A percentile compares a stretch with the other conserved stretches of the same genome.
These are phyloP conservation scores for Dipteronia dyeriana DNA, from an alignment of 345 rosid species.

Conservation along the genomic window DNA sequence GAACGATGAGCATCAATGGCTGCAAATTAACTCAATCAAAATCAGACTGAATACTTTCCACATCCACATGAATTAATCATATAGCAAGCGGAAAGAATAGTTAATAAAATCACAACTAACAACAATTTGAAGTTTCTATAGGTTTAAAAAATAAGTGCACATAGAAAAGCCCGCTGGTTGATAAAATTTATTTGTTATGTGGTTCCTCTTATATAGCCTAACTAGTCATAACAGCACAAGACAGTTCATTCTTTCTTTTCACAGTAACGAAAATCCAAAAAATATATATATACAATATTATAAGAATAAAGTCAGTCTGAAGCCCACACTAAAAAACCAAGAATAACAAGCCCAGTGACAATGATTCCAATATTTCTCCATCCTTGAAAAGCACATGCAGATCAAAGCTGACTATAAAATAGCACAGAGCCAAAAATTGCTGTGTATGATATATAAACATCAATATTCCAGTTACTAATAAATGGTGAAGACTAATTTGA, in stretches of 20 bases:
- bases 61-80: neutral
- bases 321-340: neutral
- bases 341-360: neutral
- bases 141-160: neutral
- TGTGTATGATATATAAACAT: neutral
- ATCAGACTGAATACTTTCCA: conserved; percentile 17
- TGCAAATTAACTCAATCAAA: conserved; percentile 43
- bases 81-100: neutral
- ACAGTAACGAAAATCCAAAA: neutral
- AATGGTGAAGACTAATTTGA: neutral
- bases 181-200: neutral
- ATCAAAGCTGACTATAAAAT: conserved; percentile 4
- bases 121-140: conserved; percentile 3
- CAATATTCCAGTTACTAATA: neutral
- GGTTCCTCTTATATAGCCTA: conserved; percentile 4
- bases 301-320: neutral
- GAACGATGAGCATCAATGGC: conserved; percentile 98
- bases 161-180: neutral
- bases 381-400: neutral
- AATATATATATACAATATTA: neutral
- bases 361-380: neutral
- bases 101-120: neutral
- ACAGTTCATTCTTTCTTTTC: neutral
- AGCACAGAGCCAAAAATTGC: neutral
- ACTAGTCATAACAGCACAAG: neutral